Base-by-base conservation (phyloP, 2,329 filamentous ascomycete species). In the Colletotrichum liriopes region DNA sequence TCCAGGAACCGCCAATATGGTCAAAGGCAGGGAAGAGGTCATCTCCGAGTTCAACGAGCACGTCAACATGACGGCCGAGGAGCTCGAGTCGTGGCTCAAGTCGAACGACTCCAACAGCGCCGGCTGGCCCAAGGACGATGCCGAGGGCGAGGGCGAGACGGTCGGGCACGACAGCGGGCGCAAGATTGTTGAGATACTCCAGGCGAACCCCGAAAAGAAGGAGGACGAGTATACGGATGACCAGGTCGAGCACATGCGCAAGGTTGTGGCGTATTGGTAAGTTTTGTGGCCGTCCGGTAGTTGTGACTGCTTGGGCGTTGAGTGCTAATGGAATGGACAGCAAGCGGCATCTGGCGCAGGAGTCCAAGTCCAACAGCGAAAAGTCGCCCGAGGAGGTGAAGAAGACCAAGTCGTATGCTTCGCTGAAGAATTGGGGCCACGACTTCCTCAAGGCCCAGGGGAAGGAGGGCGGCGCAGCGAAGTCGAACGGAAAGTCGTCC, bases 271-370 rank as follows among this genome's bases (percentile, higher is more conserved):
- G 0, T 92, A 92, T 74, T 91, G 88, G 82, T 84, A 74, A 52
- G 81, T n/a, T 43, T 7, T 16, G 5, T 11, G 6, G 45, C 3
- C 20, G 39, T 23, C n/a, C 3, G 9, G 11, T n/a, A 23, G 45
- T 5, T 9, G 2, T 14, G 16, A 26, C 12, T 51, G n/a, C 47
- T 26, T 26, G 35, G 35, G 8, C 8, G 35, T 37, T 16, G 26
- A 29, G 11, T 39, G 6, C 9, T 35, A 4, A 29, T 41, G 29
- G 52, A 16, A 18, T 26, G 29, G 26, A 3, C 9, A 84, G 82
- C 78, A 93, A 93, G 78, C 84, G 90, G 5, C 91, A 93, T 81
- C 81, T 93, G 0, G 91, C 90, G 0, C 90, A 92, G 75, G 91
- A 93, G 78, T 85, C 87, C 67, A 87, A 85, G 73, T 84, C 84